Conservation (phyloP, 177 flowering plant genomes). For the Tripterygium wilfordii region DNA sequence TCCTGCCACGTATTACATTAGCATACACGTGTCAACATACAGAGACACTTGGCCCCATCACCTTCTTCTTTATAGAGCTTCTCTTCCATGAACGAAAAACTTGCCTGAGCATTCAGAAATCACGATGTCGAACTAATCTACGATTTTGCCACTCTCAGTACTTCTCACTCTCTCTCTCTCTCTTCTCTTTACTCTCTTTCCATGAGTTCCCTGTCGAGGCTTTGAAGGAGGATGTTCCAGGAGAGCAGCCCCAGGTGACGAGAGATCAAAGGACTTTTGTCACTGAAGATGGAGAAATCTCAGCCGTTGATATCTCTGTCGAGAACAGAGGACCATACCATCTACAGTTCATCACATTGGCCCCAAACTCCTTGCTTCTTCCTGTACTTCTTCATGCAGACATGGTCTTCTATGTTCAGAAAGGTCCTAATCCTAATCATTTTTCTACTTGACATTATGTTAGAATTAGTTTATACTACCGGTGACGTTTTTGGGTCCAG, state of each 20-base stretch:
- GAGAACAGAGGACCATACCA: conserved; percentile 36
- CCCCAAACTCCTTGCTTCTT: conserved; percentile 76
- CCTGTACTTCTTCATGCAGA: conserved; percentile 78
- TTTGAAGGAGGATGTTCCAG: background rate
- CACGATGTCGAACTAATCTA: background rate
- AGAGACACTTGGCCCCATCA: conserved; percentile 1
- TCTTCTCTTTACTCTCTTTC: too few relatives aligned
- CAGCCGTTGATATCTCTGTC: conserved; percentile 42
- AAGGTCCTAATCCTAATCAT: conserved; percentile 59
- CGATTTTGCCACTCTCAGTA: conserved; percentile 2
- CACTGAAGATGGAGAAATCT: conserved; percentile 58
- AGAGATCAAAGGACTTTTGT: conserved; percentile 29
- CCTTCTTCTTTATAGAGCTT: background rate
- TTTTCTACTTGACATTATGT: background rate
- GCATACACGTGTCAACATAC: conserved; percentile 15
- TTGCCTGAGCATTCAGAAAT: too few relatives aligned
- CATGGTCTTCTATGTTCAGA: conserved; percentile 74
- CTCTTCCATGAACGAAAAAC: too few relatives aligned
- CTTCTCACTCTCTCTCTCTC: background rate
- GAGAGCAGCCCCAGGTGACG: conserved; percentile 18
- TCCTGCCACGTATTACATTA: conserved; percentile 5
- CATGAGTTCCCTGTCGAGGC: background rate
- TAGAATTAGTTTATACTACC: too few relatives aligned
- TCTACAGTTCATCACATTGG: conserved; percentile 74
- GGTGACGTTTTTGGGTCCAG: conserved; percentile 31